Conservation (phyloP, 768 basidiomycete species). For the Leccinum boreale region DNA sequence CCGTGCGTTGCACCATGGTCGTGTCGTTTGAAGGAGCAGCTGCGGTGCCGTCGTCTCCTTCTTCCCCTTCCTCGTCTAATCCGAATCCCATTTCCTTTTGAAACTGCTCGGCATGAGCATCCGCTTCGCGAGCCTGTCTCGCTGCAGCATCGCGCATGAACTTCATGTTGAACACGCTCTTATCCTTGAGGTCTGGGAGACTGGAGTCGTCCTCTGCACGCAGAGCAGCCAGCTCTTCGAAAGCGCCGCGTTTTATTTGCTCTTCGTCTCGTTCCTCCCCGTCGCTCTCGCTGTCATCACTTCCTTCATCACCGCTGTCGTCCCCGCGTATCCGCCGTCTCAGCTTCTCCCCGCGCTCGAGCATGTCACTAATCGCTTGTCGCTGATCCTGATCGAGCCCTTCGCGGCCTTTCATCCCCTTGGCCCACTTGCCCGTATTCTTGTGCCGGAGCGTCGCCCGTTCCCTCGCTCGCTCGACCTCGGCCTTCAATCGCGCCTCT, state of each 20-base stretch:
- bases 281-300: conserved; percentile 42
- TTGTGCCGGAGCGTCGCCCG: conserved; percentile 88
- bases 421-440: conserved; percentile 85
- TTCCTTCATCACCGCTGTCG: conserved; percentile 53
- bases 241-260: conserved; percentile 60
- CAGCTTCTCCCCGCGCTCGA: conserved; percentile 77
- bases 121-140: conserved; percentile 53
- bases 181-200: conserved; percentile 37
- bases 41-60: conserved; percentile 24
- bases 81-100: conserved; percentile 59
- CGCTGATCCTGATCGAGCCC: conserved; percentile 63
- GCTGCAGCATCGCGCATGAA: conserved; percentile 95
- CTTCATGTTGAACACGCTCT: conserved; percentile 91
- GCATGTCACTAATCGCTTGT: conserved; percentile 79
- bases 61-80: conserved; percentile 32
- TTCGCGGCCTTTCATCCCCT: conserved; percentile 64
- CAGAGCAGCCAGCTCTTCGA: conserved; percentile 68
- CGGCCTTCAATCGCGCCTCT: conserved; percentile 57
- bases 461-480: conserved; percentile 80
- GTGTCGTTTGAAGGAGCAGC: conserved; percentile 31
- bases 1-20: conserved; percentile 50
- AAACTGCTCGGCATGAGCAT: conserved; percentile 70
- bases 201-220: conserved; percentile 37
- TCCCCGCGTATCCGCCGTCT: conserved; percentile 72
- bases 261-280: conserved; percentile 40